Percentiles rank a stretch among this genome's conserved stretches.
Conservation (phyloP, 371 early-diverging fungal genomes). For the Rhizopus arrhizus region DNA sequence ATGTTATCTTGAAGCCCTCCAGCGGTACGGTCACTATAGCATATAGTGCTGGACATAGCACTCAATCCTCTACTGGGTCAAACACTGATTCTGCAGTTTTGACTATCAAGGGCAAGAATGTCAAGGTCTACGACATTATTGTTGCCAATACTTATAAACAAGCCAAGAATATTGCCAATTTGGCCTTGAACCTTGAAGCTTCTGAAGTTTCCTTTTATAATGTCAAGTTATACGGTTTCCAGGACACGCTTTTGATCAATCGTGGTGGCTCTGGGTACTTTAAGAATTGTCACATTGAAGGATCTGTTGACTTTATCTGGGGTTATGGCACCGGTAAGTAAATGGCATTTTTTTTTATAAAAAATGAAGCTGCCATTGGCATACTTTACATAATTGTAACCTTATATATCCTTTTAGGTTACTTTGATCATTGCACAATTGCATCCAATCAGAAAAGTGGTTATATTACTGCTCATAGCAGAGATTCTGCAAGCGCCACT, state of each 20-base stretch:
- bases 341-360: too few relatives aligned
- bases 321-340: constrained; percentile 25
- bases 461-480: constrained; percentile 17
- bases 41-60: too few relatives aligned
- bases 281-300: constrained; percentile 35
- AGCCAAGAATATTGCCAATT: constrained; percentile 2
- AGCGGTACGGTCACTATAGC: too few relatives aligned
- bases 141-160: too few relatives aligned
- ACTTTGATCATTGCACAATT: constrained; percentile 26
- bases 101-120: too few relatives aligned
- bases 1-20: too few relatives aligned
- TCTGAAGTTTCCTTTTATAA: constrained; percentile 26
- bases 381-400: too few relatives aligned
- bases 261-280: constrained; percentile 28
- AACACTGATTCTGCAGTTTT: too few relatives aligned
- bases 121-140: too few relatives aligned
- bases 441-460: constrained; percentile 11
- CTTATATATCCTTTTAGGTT: background rate
- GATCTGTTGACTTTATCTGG: constrained; percentile 43
- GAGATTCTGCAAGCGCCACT: constrained; percentile 9
- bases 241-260: constrained; percentile 31
- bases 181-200: constrained; percentile 18
- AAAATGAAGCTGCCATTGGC: too few relatives aligned
- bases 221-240: constrained; percentile 8
- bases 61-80: too few relatives aligned